A percentile compares a stretch with the other conserved stretches of the same genome.
These are phyloP conservation scores for Candida anglica DNA, from an alignment of 805 yeast genomes.

Conservation along the genomic window DNA sequence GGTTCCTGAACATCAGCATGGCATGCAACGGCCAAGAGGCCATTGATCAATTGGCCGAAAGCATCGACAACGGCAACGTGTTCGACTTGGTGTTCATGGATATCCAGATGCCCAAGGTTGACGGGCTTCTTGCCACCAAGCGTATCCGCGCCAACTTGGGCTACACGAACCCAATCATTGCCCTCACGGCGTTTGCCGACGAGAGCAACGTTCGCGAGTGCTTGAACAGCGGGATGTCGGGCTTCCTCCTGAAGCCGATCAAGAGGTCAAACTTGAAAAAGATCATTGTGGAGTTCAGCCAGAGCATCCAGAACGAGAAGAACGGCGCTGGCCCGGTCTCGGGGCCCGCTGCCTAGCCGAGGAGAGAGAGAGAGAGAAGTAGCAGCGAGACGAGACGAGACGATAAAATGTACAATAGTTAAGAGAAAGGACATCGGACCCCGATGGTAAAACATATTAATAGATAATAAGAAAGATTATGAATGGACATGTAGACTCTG, in stretches of 20 bases:
- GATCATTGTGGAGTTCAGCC: slow-evolving; percentile 44
- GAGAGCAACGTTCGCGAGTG: slow-evolving; percentile 85
- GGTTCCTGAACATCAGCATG: slow-evolving; percentile 62
- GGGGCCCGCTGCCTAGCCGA: too few relatives aligned
- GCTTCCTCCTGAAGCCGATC: slow-evolving; percentile 86
- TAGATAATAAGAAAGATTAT: too few relatives aligned
- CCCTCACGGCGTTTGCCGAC: slow-evolving; percentile 94
- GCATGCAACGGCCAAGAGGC: slow-evolving; percentile 95
- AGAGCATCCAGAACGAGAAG: too few relatives aligned
- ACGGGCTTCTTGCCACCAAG: slow-evolving; percentile 82
- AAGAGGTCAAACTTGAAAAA: slow-evolving; percentile 64
- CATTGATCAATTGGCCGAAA: slow-evolving; percentile 55
- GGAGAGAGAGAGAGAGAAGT: too few relatives aligned
- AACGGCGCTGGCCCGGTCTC: too few relatives aligned
- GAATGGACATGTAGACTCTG: too few relatives aligned
- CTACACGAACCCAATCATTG: slow-evolving; percentile 76
- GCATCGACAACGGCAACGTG: slow-evolving; percentile 33
- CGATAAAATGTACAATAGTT: too few relatives aligned
- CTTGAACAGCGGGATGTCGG: slow-evolving; percentile 86
- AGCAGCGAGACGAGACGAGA: too few relatives aligned
- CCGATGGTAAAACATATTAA: too few relatives aligned
- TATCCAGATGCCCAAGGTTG: slow-evolving; percentile 94
- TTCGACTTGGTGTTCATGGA: slow-evolving; percentile 91
- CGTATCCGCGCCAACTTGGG: slow-evolving; percentile 61
- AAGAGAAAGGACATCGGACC: too few relatives aligned